Evolutionary conservation across 2,329 filamentous ascomycete species (phyloP), one percentile per base, ranked within the genome.

Genomic region (Aspergillus sp.): DNA sequence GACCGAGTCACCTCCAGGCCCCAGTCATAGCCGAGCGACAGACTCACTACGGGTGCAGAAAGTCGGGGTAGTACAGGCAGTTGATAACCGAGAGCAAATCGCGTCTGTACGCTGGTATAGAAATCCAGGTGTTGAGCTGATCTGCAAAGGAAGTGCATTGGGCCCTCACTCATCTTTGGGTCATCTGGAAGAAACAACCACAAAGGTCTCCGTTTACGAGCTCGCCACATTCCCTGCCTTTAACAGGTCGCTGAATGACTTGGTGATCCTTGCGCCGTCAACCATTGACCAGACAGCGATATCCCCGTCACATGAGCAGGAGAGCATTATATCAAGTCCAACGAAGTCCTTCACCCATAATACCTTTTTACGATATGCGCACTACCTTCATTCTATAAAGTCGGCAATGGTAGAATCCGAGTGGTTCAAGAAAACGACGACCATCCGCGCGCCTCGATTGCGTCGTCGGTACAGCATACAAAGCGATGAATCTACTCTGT

Each of bases 191-290:
- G 75, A 80, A 25, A 63, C 67, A 6, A 68, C 76, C 31, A 82
- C 85, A 65, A 81, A 86, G 46, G 79, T 87, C 28, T 87, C 85
- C 60, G 68, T 87, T 46, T 88, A 88, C 69, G 86, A 88, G 63
- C 81, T 88, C 41, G 77, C 78, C 58, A 79, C 79, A 2, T 81
- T 82, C 41, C 77, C 79, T n/a, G 78, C 77, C 6, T 65, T 87
- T 53, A 81, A 79, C 45, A 79, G 82, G 45, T 74, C 79, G 46
- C 74, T 81, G 62, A 82, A 82, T 7, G 84, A 87, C 68, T 81
- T 85, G 58, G 85, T 86, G 2, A 69, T 86, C 11, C 69, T 87
- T 13, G 68, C 68, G 19, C 77, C 81, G 17, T 68, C 69, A 34
- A 66, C 59, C 25, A 31, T 72, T 46, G 64, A 66, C 48, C 51